A percentile compares a stretch with the other conserved stretches of the same genome.
Evolutionary conservation across 768 basidiomycete genomes (phyloP).

Genomic region (button mushroom (Agaricus bisporus)): DNA sequence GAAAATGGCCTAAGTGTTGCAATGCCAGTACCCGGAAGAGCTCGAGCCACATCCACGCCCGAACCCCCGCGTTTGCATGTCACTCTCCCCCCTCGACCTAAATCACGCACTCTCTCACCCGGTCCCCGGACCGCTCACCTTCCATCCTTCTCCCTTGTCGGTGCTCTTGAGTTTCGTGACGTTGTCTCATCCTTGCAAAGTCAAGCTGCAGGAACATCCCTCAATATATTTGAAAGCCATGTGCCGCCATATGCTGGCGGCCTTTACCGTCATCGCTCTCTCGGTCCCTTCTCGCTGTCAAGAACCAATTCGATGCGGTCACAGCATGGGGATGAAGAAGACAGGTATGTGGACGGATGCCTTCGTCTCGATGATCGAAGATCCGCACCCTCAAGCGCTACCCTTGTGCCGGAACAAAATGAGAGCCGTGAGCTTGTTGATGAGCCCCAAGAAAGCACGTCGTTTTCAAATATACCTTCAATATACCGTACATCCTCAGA

Average conservation of each 20-base stretch:
- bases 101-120: slow-evolving; percentile 48
- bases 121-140: slow-evolving; percentile 41
- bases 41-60: slow-evolving; percentile 35
- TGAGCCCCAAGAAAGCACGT: slow-evolving; percentile 9
- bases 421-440: slow-evolving; percentile 2
- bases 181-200: slow-evolving; percentile 76
- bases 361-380: slow-evolving; percentile 16
- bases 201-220: slow-evolving; percentile 54
- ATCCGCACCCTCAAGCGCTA: neutral
- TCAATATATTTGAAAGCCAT: slow-evolving; percentile 61
- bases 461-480: slow-evolving; percentile 36
- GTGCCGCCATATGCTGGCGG: slow-evolving; percentile 70
- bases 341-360: slow-evolving; percentile 10
- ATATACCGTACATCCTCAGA: slow-evolving; percentile 57
- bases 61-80: slow-evolving; percentile 30
- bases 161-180: slow-evolving; percentile 93
- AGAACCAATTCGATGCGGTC: slow-evolving; percentile 10
- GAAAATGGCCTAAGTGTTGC: slow-evolving; percentile 21
- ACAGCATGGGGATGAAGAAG: slow-evolving; percentile 22
- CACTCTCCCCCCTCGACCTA: slow-evolving; percentile 31
- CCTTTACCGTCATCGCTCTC: slow-evolving; percentile 48
- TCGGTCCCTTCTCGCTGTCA: slow-evolving; percentile 15
- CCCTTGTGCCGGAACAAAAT: neutral
- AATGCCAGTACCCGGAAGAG: slow-evolving; percentile 28
- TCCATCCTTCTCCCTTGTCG: slow-evolving; percentile 86